Percentiles rank a stretch among this genome's conserved stretches.
Evolutionary conservation across 345 rosid genomes (phyloP).

Genomic region (Eucalyptus pauciflora): DNA sequence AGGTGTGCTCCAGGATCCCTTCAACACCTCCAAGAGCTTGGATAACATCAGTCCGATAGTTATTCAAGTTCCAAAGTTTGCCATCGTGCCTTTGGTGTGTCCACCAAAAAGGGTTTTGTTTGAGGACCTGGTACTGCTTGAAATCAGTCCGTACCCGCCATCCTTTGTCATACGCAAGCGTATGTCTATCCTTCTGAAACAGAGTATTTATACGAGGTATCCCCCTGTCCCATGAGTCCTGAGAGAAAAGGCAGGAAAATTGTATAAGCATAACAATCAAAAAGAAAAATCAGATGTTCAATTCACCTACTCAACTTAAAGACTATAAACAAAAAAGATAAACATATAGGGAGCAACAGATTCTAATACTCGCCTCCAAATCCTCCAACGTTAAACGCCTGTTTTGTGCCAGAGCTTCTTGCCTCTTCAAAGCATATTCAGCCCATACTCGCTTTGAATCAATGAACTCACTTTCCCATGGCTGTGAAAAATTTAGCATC

Average conservation of each 20-base stretch:
- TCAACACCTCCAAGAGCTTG: constrained; percentile 99
- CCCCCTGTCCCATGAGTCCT: constrained; percentile 99
- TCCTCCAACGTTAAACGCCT: constrained; percentile 97
- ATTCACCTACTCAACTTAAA: neutral
- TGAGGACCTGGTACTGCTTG: constrained; percentile 96
- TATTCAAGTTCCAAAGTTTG: constrained; percentile 97
- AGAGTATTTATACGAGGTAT: constrained; percentile 97
- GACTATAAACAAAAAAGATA: neutral
- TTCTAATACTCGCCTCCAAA: constrained; percentile 57
- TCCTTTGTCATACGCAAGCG: constrained; percentile 95
- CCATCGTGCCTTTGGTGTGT: constrained; percentile 99
- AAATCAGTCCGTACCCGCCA: constrained; percentile 99
- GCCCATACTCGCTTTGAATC: constrained; percentile 99
- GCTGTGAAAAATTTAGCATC: constrained; percentile 23
- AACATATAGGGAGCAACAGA: neutral
- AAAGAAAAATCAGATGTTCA: neutral
- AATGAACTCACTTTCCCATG: constrained; percentile 99
- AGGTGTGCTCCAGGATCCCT: constrained; percentile 95
- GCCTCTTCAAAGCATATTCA: constrained; percentile 96
- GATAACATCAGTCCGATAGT: constrained; percentile 97
- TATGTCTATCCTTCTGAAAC: constrained; percentile 96
- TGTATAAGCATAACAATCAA: neutral
- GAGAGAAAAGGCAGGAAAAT: neutral
- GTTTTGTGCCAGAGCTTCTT: constrained; percentile 98
- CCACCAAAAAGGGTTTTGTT: constrained; percentile 99